Percentiles rank a stretch among this genome's conserved stretches.
These are phyloP conservation scores for Geoglossum glabrum DNA, from an alignment of 495 filamentous ascomycete species.

Conservation along the genomic window DNA sequence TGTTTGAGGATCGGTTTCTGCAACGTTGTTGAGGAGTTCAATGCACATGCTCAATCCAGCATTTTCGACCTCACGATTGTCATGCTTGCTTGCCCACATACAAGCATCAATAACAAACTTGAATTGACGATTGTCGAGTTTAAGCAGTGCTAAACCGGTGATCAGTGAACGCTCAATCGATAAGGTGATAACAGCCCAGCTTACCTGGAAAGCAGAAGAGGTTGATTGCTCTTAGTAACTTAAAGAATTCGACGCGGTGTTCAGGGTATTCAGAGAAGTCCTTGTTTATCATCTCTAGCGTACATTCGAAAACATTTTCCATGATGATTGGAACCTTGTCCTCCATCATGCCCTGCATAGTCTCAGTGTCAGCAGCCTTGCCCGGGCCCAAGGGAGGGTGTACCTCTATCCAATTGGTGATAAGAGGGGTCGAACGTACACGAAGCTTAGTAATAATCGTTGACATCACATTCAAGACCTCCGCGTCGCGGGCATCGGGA, in stretches of 20 bases:
- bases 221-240: conserved; percentile 86
- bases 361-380: conserved; percentile 8
- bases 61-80: conserved; percentile 93
- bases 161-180: neutral
- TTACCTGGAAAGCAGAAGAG: conserved; percentile 71
- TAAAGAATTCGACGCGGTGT: conserved; percentile 96
- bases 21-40: conserved; percentile 93
- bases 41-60: conserved; percentile 98
- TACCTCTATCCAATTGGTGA: conserved; percentile 21
- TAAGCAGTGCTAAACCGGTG: conserved; percentile 45
- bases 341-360: conserved; percentile 63
- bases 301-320: conserved; percentile 98
- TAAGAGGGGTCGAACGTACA: conserved; percentile 42
- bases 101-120: conserved; percentile 99
- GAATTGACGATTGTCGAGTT: conserved; percentile 86
- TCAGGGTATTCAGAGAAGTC: conserved; percentile 98
- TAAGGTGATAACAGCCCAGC: conserved; percentile 1
- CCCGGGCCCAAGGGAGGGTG: neutral
- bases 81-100: conserved; percentile 99
- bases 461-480: conserved; percentile 94
- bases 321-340: conserved; percentile 94
- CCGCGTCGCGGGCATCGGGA: conserved; percentile 84
- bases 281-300: conserved; percentile 99
- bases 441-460: conserved; percentile 90
- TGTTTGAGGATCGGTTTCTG: conserved; percentile 68